Evolutionary conservation across 164 flowering plant species (phyloP), one percentile per base, ranked within the genome.

Genomic region (Stephania cephalantha): DNA sequence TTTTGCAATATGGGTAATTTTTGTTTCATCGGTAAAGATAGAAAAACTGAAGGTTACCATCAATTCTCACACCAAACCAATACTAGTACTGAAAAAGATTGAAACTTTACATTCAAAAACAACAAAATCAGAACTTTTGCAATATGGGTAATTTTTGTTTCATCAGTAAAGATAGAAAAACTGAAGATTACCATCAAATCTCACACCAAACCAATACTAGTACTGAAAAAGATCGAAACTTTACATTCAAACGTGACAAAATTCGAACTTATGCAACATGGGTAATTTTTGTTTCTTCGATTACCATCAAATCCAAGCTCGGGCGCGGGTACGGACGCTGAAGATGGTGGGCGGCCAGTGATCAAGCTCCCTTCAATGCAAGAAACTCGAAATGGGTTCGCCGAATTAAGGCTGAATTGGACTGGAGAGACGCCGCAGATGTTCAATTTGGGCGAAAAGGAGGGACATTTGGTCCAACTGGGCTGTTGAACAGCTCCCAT

Each of bases 261-360:
- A 35, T 35, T 35, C 42, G 42, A 35, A 35, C 42, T 9, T 0
- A 18, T 13, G 61, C 18, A 12, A 13, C 9, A 53, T 4, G 61
- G 10, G 13, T 11, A 12, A 12, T 53, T 13, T 53, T 53, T 9
- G 5, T 53, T 53, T 53, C 18, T 13, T 53, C 10, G 6, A 52
- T 9, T 82, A 88, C 93, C 90, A 35, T 35, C 42, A 35, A 35
- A 35, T 80, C 78, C 82, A 69, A 78, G 68, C 68, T 81, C 86
- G 55, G 85, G 87, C 7, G 75, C 76, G 50, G 91, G 78, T 18
- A 82, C 84, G 53, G 90, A 85, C 4, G 82, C 84, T 70, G 92
- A 85, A 46, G 90, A 79, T 61, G 66, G 75, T 15, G 88, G 85
- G 71, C 78, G 81, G 71, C 88, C 90, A 53, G 88, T 79, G 63